A percentile compares a stretch with the other conserved stretches of the same genome.
Conservation (phyloP, 2,329 filamentous ascomycete species). For the Nothophaeocryptopus gaeumannii region DNA sequence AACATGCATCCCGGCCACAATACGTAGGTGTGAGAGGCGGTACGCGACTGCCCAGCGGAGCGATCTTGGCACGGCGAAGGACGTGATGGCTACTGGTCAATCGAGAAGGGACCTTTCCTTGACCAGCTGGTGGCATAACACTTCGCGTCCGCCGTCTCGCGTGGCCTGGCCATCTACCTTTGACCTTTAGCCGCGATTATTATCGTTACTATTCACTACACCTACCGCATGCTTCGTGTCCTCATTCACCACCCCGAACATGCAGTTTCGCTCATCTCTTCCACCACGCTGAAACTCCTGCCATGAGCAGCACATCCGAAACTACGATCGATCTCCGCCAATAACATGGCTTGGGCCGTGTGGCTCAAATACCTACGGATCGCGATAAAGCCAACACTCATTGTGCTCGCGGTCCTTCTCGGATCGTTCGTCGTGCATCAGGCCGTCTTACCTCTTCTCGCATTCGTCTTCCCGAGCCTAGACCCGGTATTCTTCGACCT, state of each 20-base stretch:
- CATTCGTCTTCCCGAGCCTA: conserved; percentile 28
- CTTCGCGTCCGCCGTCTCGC: not conserved
- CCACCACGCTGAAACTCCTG: not conserved
- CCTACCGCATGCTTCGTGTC: not conserved
- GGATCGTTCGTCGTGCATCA: conserved; percentile 27
- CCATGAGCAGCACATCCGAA: not conserved
- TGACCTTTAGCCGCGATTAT: not conserved
- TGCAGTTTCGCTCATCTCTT: not conserved
- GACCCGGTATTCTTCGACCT: conserved; percentile 33
- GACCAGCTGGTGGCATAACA: not conserved
- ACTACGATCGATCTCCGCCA: not conserved
- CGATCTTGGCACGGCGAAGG: conserved; percentile 6
- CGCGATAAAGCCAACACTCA: conserved; percentile 10
- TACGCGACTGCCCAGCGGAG: conserved; percentile 1
- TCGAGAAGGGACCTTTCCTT: not conserved
- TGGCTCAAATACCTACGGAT: conserved; percentile 13
- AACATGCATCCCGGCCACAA: not conserved
- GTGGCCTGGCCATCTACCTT: not conserved
- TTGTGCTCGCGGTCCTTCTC: conserved; percentile 9
- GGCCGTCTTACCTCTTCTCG: conserved; percentile 30
- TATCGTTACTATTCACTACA: not conserved
- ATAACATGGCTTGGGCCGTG: conserved; percentile 17
- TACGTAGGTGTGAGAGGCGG: not conserved
- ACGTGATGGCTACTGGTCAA: not conserved
- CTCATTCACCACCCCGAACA: not conserved